Base-by-base conservation (phyloP, 345 rosid species). In the Pistacia vera region DNA sequence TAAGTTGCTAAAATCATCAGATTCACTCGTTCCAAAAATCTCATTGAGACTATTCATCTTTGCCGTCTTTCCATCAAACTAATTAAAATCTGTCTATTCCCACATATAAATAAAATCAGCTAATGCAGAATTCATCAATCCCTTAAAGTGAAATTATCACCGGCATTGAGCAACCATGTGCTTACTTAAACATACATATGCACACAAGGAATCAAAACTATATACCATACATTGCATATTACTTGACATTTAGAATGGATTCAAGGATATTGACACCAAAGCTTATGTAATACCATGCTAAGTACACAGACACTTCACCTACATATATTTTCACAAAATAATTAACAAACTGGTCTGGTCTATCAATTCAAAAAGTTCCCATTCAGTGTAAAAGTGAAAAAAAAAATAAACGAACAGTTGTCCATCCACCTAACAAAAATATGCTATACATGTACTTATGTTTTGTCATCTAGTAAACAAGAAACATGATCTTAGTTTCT, bases 1-100 rank as follows among this genome's bases (percentile, higher is more conserved):
- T 22, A 66, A 66, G 63, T 60, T 56, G 55, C 63, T 75, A 44
- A 38, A 65, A 18, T 54, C 28, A 25, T 75, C 77, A 55, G 77
- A 38, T 56, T 64, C 56, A 58, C 44, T 56, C 56, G 57, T 75
- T 48, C 77, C 77, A 38, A 65, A 55, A 55, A 75, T 75, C 65
- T 75, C 77, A 66, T 38, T 38, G 38, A 66, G 77, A 44, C 71
- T 56, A 65, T 56, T 75, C 77, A 75, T 75, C 57, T 17, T 65
- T 11, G 44, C 18, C 16, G 17, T 28, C 62, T 58, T 36, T 55
- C 61, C 64, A 65, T 74, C 77, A 64, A 74, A 74, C 17, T 11
- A 55, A 14, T 54, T 14, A 62, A 54, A 35, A 74, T 52, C 69
- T 73, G 69, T 54, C 46, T 41, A 41, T 52, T 14, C 22, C 63